A percentile compares a stretch with the other conserved stretches of the same genome.
Evolutionary conservation across 2,329 filamentous ascomycete genomes (phyloP).

Genomic region (Paradendryphiella salina): DNA sequence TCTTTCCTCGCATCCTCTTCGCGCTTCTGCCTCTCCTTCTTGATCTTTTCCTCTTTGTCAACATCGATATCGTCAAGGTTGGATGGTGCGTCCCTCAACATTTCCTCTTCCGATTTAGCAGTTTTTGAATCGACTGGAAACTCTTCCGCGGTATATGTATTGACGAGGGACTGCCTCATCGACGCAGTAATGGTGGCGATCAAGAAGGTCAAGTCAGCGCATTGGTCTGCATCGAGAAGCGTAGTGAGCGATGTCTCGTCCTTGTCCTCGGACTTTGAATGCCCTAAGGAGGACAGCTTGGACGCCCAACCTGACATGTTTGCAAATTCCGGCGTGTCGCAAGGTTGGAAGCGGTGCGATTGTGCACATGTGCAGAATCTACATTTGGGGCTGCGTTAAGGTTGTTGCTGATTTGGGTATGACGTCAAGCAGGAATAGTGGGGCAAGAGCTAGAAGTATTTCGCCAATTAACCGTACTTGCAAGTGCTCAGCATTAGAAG

Average conservation of each 20-base stretch:
- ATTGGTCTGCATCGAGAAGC: constrained; percentile 51
- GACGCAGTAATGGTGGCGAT: constrained; percentile 54
- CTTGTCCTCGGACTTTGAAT: constrained; percentile 34
- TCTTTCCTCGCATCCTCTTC: constrained; percentile 52
- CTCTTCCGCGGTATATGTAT: constrained; percentile 47
- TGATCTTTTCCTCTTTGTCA: constrained; percentile 38
- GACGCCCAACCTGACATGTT: constrained; percentile 38
- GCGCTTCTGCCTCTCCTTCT: constrained; percentile 36
- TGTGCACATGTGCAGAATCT: constrained; percentile 3
- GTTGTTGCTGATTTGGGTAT: constrained; percentile 18
- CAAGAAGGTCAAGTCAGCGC: constrained; percentile 53
- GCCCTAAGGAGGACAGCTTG: constrained; percentile 44
- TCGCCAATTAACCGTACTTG: background rate
- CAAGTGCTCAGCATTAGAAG: background rate
- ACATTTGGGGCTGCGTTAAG: background rate
- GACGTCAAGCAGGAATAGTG: constrained; percentile 24
- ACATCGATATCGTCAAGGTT: constrained; percentile 32
- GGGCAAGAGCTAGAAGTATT: constrained; percentile 7
- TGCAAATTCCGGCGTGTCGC: background rate
- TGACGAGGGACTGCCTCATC: constrained; percentile 52
- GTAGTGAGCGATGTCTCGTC: constrained; percentile 50
- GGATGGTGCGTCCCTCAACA: constrained; percentile 28
- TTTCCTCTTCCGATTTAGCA: constrained; percentile 30
- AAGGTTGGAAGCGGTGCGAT: background rate
- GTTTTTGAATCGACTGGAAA: constrained; percentile 15